Evolutionary conservation across 306 rosid species (phyloP).

Genomic region (Malus sieversii): DNA sequence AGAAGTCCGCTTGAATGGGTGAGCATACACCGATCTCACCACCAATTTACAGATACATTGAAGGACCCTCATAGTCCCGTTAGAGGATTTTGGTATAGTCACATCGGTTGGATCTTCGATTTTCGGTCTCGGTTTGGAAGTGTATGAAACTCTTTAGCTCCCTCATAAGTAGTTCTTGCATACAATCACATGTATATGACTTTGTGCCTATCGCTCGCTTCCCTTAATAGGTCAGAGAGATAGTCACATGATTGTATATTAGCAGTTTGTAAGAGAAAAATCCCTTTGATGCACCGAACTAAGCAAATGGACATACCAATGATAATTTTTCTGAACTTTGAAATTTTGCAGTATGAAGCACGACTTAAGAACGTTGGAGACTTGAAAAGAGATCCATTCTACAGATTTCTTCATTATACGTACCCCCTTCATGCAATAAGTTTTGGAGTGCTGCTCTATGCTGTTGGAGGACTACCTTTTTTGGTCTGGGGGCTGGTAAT

Average conservation of each 20-base stretch:
- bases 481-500: slow-evolving; percentile 86
- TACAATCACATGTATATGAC: not conserved
- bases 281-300: no score
- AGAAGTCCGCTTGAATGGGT: slow-evolving; percentile 90
- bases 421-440: slow-evolving; percentile 68
- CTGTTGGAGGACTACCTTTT: slow-evolving; percentile 67
- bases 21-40: slow-evolving; percentile 78
- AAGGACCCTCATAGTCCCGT: slow-evolving; percentile 84
- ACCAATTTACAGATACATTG: slow-evolving; percentile 71
- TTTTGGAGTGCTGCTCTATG: slow-evolving; percentile 55
- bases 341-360: slow-evolving; percentile 55
- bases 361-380: slow-evolving; percentile 55
- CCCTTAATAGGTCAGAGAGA: not conserved
- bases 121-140: slow-evolving; percentile 37
- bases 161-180: not conserved
- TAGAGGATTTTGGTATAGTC: slow-evolving; percentile 89
- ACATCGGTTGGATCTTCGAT: slow-evolving; percentile 78
- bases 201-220: not conserved
- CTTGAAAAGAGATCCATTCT: slow-evolving; percentile 56
- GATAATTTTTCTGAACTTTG: not conserved
- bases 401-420: slow-evolving; percentile 47
- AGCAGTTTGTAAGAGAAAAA: not conserved
- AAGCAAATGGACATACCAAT: not conserved
- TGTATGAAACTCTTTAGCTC: slow-evolving; percentile 26
- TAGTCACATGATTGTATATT: no score